Base-by-base conservation (phyloP, 257 asterid genomes). In the Capsicum pubescens region DNA sequence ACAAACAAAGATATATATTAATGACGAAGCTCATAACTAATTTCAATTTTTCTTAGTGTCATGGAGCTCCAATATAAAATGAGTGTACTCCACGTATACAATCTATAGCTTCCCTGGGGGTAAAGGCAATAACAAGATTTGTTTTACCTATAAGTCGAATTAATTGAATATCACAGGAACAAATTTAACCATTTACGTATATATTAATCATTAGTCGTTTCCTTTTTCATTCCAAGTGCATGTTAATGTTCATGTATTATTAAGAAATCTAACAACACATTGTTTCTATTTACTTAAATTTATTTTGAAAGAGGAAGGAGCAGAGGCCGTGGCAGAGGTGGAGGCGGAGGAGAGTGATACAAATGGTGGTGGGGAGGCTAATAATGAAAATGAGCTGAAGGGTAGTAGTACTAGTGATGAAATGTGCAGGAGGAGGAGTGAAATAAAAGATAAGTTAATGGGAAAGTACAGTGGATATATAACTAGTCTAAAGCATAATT, bases 401-500 rank as follows among this genome's bases (percentile, higher is more conserved):
- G 42, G 3, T 9, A 59, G 10, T 3, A 59, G 5, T 26, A 32
- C 4, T 61, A 61, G 1, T 66, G 48, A 69, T 74, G 61, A 74
- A 48, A 48, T 72, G 12, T 72, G 80, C 1, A 46, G 80, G 44
- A 78, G 32, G 21, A 54, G 50, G 2, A 78, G 82, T 16, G 85
- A 83, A 52, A 32, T 72, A 26, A 83, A 72, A 82, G 58, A 83
- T 61, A 59, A 83, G 44, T 59, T 83, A 46, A 11, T 72, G 82
- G n/a, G 82, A 6, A 83, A 83, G 46, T 83, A 83, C 48, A 72
- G 85, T 61, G 85, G 85, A 26, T 83, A 72, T 32, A 76, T 83
- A 39, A 83, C 76, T 9, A 69, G 82, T 59, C 71, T 83, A 64
- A 83, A 83, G 85, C 82, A 83, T 10, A 76, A 83, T 19, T 61